Evolutionary conservation across 2,329 filamentous ascomycete species (phyloP).

Genomic region (Fusarium sp.): DNA sequence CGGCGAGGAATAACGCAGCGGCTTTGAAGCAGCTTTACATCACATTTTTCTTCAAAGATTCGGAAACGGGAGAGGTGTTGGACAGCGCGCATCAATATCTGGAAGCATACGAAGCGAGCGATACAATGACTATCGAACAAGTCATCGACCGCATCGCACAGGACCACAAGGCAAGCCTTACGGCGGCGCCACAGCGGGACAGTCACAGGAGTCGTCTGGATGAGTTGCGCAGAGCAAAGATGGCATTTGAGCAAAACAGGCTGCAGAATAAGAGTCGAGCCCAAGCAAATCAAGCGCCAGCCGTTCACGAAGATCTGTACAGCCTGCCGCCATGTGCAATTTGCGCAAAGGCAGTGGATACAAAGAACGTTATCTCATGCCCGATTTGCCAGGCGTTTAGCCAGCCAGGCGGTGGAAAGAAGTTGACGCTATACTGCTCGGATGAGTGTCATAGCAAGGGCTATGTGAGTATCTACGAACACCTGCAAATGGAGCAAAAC

Average conservation of each 20-base stretch:
- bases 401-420: constrained; percentile 54
- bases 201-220: constrained; percentile 58
- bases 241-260: constrained; percentile 62
- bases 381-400: constrained; percentile 60
- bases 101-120: constrained; percentile 52
- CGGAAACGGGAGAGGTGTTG: constrained; percentile 52
- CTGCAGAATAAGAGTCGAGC: constrained; percentile 55
- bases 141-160: constrained; percentile 53
- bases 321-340: constrained; percentile 57
- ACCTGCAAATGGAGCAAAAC: constrained; percentile 8
- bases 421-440: constrained; percentile 61
- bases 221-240: constrained; percentile 63
- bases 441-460: constrained; percentile 57
- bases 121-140: constrained; percentile 51
- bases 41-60: constrained; percentile 58
- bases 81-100: constrained; percentile 56
- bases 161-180: constrained; percentile 51
- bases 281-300: constrained; percentile 49
- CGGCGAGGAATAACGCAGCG: constrained; percentile 50
- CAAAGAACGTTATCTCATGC: constrained; percentile 58
- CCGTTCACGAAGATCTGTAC: constrained; percentile 53
- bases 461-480: constrained; percentile 54
- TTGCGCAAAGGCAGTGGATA: constrained; percentile 55
- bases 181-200: constrained; percentile 55
- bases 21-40: constrained; percentile 58